Conservation (phyloP, 2,329 filamentous ascomycete species). For the Diaporthe longicolla region DNA sequence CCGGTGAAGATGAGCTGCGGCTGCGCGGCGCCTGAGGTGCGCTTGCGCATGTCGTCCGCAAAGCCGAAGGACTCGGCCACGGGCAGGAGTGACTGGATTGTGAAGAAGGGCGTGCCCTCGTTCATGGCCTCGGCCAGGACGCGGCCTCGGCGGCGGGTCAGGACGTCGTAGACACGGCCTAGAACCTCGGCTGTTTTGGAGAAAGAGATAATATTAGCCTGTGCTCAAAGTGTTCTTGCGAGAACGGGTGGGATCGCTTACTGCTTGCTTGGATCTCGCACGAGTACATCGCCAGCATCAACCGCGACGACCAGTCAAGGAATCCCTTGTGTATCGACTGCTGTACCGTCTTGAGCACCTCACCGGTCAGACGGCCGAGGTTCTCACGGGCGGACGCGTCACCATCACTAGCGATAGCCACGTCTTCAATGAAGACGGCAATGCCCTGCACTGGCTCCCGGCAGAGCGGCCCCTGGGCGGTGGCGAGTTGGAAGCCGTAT, state of each 20-base stretch:
- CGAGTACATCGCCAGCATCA: constrained; percentile 97
- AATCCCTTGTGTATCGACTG: constrained; percentile 88
- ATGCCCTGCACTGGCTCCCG: constrained; percentile 94
- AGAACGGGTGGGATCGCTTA: constrained; percentile 57
- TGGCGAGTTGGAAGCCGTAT: constrained; percentile 95
- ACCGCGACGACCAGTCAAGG: constrained; percentile 94
- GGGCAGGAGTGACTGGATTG: constrained; percentile 87
- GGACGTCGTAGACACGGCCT: constrained; percentile 95
- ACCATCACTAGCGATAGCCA: constrained; percentile 72
- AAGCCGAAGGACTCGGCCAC: constrained; percentile 98
- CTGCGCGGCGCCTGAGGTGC: constrained; percentile 89
- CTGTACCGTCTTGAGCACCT: constrained; percentile 91
- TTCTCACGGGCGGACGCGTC: constrained; percentile 72
- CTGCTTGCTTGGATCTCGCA: constrained; percentile 97
- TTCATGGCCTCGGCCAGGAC: constrained; percentile 94
- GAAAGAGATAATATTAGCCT: constrained; percentile 42
- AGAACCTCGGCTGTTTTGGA: constrained; percentile 83
- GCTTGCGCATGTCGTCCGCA: constrained; percentile 94
- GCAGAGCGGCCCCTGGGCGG: constrained; percentile 89
- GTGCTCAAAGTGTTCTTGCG: constrained; percentile 14
- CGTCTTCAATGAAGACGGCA: constrained; percentile 89
- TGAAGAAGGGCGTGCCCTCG: constrained; percentile 96
- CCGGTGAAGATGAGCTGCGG: constrained; percentile 95
- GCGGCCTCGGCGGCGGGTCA: constrained; percentile 91
- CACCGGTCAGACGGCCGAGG: constrained; percentile 87